phyloP scores from a whole-genome alignment of 176 grass and related monocot genomes.

The Oryza longistaminata region DNA sequence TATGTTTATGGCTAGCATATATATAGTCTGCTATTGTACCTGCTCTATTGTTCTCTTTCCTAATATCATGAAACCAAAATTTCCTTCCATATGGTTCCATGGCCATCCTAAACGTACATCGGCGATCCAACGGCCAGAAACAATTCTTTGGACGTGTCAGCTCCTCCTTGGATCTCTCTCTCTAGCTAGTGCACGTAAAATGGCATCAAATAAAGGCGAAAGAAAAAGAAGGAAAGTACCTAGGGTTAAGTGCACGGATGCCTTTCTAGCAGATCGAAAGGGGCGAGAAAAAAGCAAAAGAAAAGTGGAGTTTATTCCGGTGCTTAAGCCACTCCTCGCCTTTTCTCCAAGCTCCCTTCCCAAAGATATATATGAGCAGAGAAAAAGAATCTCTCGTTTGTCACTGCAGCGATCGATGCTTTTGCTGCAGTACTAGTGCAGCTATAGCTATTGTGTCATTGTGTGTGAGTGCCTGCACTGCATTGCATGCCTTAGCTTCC shows the following conservation, averaged over 20 bases:
- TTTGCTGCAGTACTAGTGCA: background rate
- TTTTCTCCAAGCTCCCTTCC: slow-evolving; percentile 20
- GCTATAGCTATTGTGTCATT: background rate
- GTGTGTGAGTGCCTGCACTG: background rate
- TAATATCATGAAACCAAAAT: background rate
- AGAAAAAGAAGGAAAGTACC: background rate
- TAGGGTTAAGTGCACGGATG: slow-evolving; percentile 21
- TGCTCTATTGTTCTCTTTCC: too few species aligned
- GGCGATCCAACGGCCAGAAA: background rate
- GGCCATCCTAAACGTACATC: too few species aligned
- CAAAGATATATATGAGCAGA: background rate
- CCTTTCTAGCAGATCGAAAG: slow-evolving; percentile 44
- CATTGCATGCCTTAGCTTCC: too few species aligned
- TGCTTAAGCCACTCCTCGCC: slow-evolving; percentile 36
- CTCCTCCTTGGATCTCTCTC: background rate
- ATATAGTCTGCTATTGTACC: too few species aligned
- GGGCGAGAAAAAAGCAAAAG: slow-evolving; percentile 1
- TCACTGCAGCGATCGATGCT: slow-evolving; percentile 7
- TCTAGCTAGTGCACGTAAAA: background rate
- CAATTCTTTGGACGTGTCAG: background rate
- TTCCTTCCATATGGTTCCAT: background rate
- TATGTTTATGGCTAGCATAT: too few species aligned
- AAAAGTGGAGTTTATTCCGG: background rate
- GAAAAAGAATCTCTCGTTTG: slow-evolving; percentile 43
- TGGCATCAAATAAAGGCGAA: background rate